Percentiles rank a stretch among this genome's conserved stretches.
These are phyloP conservation scores for Arthrobotrys sphaeroides DNA, from an alignment of 2,329 filamentous ascomycete genomes.

Conservation along the genomic window DNA sequence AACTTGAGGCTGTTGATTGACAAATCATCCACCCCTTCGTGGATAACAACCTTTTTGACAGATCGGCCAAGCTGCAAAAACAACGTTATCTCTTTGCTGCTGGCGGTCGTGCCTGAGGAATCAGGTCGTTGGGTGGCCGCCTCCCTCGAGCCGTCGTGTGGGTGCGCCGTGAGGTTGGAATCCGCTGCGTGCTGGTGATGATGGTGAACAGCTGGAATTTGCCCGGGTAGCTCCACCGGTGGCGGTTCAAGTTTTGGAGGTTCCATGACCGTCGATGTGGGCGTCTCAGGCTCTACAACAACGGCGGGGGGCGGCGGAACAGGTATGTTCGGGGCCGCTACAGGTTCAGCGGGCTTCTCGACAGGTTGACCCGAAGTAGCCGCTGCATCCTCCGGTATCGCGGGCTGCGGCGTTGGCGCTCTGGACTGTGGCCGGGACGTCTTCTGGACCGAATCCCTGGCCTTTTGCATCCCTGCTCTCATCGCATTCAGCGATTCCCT, in stretches of 20 bases:
- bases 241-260: conserved; percentile 40
- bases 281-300: conserved; percentile 53
- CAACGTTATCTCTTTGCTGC: conserved; percentile 86
- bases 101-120: conserved; percentile 52
- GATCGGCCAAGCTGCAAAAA: conserved; percentile 97
- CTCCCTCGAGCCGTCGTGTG: conserved; percentile 45
- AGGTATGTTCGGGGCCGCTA: background rate
- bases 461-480: conserved; percentile 42
- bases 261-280: conserved; percentile 22
- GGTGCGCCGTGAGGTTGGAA: background rate
- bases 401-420: conserved; percentile 20
- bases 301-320: conserved; percentile 21
- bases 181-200: background rate
- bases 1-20: conserved; percentile 89
- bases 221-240: conserved; percentile 45
- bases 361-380: background rate
- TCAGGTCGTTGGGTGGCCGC: conserved; percentile 39
- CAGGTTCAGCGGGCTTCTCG: background rate
- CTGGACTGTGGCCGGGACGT: conserved; percentile 22
- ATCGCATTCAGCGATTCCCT: conserved; percentile 57
- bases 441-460: conserved; percentile 9
- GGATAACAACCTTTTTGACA: conserved; percentile 92
- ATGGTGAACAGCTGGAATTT: background rate
- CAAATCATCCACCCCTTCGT: conserved; percentile 83
- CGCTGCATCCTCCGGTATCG: conserved; percentile 26